Evolutionary conservation across 352 stramenopile species (phyloP).

Genomic region (Globisporangium paroecandrum): DNA sequence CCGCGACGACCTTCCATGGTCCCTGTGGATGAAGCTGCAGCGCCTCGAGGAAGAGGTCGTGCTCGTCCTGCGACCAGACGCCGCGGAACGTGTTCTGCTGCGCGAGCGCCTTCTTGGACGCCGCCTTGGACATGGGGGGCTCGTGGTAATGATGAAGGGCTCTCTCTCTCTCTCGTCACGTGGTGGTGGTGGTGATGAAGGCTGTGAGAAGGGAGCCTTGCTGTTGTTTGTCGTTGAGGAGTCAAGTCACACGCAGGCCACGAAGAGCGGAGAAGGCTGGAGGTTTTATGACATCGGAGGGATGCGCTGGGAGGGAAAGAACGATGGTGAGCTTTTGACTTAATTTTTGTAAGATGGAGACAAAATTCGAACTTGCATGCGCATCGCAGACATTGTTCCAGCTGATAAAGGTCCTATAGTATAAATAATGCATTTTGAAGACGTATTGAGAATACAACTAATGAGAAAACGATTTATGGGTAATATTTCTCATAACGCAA

Average conservation of each 20-base stretch:
- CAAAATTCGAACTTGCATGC: background rate
- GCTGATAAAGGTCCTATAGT: background rate
- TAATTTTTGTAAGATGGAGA: background rate
- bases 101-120: background rate
- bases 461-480: too few species aligned
- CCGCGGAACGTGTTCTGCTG: slow-evolving; percentile 18
- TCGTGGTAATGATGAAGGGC: background rate
- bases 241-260: too few species aligned
- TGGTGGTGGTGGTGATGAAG: background rate
- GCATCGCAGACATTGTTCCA: background rate
- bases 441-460: background rate
- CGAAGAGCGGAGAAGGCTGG: background rate
- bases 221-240: background rate
- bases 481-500: too few species aligned
- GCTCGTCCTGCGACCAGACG: slow-evolving; percentile 56
- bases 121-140: background rate
- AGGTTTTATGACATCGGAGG: background rate
- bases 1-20: slow-evolving; percentile 48
- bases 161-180: background rate
- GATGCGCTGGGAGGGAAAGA: background rate
- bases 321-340: background rate
- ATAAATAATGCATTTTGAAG: background rate
- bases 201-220: slow-evolving; percentile 1
- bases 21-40: slow-evolving; percentile 49
- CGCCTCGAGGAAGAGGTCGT: slow-evolving; percentile 53